phyloP scores from a whole-genome alignment of 1,139 yeast genomes.

The Zygoascus hellenicus region DNA sequence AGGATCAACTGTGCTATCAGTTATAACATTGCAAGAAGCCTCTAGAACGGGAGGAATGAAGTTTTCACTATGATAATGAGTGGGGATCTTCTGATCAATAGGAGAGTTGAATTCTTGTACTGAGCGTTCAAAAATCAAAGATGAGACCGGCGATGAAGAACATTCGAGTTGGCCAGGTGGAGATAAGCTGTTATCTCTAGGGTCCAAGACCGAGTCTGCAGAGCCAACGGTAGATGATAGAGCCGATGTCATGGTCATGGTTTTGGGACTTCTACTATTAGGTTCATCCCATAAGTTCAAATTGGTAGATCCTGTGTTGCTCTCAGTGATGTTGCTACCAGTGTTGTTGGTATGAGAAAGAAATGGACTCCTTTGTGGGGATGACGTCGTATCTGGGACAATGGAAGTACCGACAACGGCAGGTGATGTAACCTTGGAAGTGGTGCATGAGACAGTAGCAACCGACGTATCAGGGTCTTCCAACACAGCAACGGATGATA shows the following conservation, averaged over 20 bases:
- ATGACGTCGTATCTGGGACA: too few species aligned
- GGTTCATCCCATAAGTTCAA: background rate
- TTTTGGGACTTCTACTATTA: background rate
- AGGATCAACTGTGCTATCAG: constrained; percentile 51
- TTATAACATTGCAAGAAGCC: constrained; percentile 62
- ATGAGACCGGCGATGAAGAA: constrained; percentile 30
- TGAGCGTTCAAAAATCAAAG: constrained; percentile 38
- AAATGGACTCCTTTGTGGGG: too few species aligned
- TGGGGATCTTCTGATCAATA: constrained; percentile 17
- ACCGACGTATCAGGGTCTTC: too few species aligned
- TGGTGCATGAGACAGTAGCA: too few species aligned
- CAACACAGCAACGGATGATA: too few species aligned
- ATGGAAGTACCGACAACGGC: too few species aligned
- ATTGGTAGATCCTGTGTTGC: background rate
- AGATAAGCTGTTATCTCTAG: constrained; percentile 1
- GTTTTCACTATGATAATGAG: constrained; percentile 56
- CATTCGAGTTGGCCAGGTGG: constrained; percentile 6
- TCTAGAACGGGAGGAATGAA: constrained; percentile 80
- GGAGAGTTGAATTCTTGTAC: constrained; percentile 31
- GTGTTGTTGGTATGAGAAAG: too few species aligned
- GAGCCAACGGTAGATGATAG: constrained; percentile 10
- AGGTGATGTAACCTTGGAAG: too few species aligned
- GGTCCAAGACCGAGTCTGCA: constrained; percentile 11
- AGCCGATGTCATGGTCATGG: constrained; percentile 7
- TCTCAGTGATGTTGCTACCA: background rate